Percentiles rank a stretch among this genome's conserved stretches.
Conservation (phyloP, 352 stramenopile genomes). For the Phytophthora tentaculata region DNA sequence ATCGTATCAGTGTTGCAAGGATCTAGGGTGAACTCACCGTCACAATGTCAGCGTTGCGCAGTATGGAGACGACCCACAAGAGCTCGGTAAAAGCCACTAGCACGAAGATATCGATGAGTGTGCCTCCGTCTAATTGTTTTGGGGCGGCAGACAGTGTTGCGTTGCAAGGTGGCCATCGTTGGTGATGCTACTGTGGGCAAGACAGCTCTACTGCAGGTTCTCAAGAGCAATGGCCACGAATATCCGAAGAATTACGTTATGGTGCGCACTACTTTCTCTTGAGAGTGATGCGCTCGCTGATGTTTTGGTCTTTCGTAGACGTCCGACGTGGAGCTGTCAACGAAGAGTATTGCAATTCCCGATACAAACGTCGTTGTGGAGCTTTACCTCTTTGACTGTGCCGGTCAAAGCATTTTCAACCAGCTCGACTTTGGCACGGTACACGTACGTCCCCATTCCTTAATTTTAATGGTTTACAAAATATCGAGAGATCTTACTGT, state of each 20-base stretch:
- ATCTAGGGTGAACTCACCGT: not conserved
- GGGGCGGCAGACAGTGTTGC: conserved; percentile 76
- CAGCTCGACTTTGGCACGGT: conserved; percentile 90
- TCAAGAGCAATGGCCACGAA: conserved; percentile 91
- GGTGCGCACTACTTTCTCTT: conserved; percentile 43
- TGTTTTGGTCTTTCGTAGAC: conserved; percentile 51
- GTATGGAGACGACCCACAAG: conserved; percentile 93
- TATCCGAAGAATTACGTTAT: conserved; percentile 97
- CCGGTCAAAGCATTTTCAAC: conserved; percentile 95
- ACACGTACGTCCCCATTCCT: conserved; percentile 47
- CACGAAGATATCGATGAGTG: not conserved
- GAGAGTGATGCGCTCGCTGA: no score
- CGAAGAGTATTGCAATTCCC: conserved; percentile 90
- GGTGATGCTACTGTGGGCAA: conserved; percentile 92
- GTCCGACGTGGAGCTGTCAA: conserved; percentile 88
- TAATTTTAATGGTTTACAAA: not conserved
- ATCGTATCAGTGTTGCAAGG: not conserved
- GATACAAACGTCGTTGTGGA: conserved; percentile 92
- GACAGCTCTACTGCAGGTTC: conserved; percentile 90
- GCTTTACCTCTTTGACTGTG: conserved; percentile 94
- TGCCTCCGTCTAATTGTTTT: not conserved
- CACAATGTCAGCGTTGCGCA: conserved; percentile 82
- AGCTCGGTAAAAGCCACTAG: conserved; percentile 59
- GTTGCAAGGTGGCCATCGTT: conserved; percentile 91
- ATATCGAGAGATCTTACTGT: not conserved